These are phyloP conservation scores for Serendipita vermifera DNA, from an alignment of 768 basidiomycete species.

Conservation along the genomic window DNA sequence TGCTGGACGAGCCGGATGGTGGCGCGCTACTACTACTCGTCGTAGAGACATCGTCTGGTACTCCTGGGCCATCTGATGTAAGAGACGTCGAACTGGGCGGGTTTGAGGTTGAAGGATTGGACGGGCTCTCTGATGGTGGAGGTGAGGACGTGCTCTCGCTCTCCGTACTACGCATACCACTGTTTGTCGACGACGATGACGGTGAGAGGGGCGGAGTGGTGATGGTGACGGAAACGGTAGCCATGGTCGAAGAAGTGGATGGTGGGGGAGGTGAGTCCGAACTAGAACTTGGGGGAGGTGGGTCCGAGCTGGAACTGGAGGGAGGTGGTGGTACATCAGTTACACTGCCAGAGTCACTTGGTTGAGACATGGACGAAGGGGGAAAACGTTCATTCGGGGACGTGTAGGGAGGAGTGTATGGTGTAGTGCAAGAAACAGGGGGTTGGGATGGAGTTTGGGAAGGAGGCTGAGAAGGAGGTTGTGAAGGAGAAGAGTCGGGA, in stretches of 20 bases:
- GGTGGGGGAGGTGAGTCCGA: background rate
- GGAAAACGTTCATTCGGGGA: background rate
- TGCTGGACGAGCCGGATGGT: too few species aligned
- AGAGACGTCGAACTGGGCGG: too few species aligned
- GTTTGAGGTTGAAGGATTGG: too few species aligned
- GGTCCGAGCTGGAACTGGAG: background rate
- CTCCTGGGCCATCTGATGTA: too few species aligned
- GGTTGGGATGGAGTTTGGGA: background rate
- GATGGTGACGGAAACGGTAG: background rate
- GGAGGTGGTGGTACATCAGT: background rate
- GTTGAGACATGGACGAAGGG: conserved; percentile 1
- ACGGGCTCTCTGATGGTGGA: too few species aligned
- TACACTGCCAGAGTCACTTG: too few species aligned
- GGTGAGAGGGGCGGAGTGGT: background rate
- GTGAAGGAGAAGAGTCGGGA: background rate
- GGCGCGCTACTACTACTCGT: too few species aligned
- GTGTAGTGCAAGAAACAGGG: too few species aligned
- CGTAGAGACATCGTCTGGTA: too few species aligned
- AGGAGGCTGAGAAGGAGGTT: background rate
- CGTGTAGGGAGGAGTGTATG: background rate
- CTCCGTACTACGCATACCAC: too few species aligned
- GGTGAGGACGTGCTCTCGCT: too few species aligned
- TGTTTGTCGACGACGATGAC: conserved; percentile 2
- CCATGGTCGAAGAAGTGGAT: background rate
- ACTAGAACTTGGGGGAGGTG: background rate